Base-by-base conservation (phyloP, 306 rosid genomes). In the Betula pendula region DNA sequence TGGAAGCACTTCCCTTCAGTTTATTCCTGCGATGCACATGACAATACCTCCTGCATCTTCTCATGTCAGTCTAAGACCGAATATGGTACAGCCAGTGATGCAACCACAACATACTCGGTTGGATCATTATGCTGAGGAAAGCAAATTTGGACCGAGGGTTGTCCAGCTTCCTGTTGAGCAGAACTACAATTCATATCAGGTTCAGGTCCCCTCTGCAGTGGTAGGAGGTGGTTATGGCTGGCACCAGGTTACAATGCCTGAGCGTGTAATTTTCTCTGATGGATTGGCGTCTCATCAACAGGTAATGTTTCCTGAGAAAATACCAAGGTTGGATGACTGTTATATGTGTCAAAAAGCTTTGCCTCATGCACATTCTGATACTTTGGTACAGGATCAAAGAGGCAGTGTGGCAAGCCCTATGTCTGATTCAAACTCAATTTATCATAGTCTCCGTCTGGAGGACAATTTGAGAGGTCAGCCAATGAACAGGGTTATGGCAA, bases 341-440 rank as follows among this genome's bases (percentile, higher is more conserved):
- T 83, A 81, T 79, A 77, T 90, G 89, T 94, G 97, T 84, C 96
- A 84, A 88, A 89, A 50, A 78, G 86, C 79, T 55, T 73, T 94
- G 81, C 97, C 98, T 76, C 93, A 92, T 83, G 87, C 96, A 42
- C 97, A 94, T 88, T 94, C 94, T 49, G 91, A 94, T 84, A 79
- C 92, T 53, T 52, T 85, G 67, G 87, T 79, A 77, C 90, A 62
- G 70, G 91, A 85, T 85, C 91, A 91, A 73, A 83, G 63, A 19
- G 84, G 50, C 38, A 45, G 77, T 75, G 68, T 84, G 45, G 62
- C 84, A 14, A 79, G 86, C 56, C 62, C 82, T 73, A 70, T 70
- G 48, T 84, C 90, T 68, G 94, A 88, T 84, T 66, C 89, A 29
- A 76, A 52, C 60, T 84, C 88, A 66, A 80, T 59, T 50, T 84